These are phyloP conservation scores for Marvania coccoides DNA, from an alignment of 139 green algal genomes.

Conservation along the genomic window DNA sequence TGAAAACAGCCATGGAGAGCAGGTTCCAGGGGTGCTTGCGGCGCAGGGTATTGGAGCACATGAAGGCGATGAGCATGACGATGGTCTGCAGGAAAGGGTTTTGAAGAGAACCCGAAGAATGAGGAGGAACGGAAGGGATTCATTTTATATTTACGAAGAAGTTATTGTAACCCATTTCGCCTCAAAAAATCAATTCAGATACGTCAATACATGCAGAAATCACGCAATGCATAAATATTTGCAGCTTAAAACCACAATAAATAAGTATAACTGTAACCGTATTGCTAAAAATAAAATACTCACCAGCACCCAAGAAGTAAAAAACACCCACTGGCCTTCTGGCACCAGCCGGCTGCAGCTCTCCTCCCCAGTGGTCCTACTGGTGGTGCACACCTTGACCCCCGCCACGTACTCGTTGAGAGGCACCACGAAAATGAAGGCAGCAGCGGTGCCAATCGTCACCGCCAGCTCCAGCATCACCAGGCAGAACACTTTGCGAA, in stretches of 20 bases:
- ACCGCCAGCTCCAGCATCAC: constrained; percentile 41
- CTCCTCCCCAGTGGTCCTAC: not conserved
- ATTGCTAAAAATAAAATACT: too few relatives aligned
- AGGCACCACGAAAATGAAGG: constrained; percentile 38
- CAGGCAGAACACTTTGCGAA: constrained; percentile 48
- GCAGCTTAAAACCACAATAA: too few relatives aligned
- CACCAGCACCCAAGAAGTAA: constrained; percentile 2
- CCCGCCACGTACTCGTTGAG: constrained; percentile 33
- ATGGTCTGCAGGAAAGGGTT: constrained; percentile 6
- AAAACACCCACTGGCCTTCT: constrained; percentile 24
- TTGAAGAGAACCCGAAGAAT: too few relatives aligned
- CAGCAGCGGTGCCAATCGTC: constrained; percentile 34
- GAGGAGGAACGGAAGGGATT: too few relatives aligned
- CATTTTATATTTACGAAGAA: too few relatives aligned
- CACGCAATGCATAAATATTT: too few relatives aligned
- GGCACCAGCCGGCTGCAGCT: not conserved
- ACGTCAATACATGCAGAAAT: too few relatives aligned
- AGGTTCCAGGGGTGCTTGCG: constrained; percentile 42
- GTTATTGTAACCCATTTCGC: too few relatives aligned
- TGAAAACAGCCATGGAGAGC: constrained; percentile 41
- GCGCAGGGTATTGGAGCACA: constrained; percentile 16
- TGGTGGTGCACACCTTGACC: not conserved
- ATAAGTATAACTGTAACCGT: too few relatives aligned
- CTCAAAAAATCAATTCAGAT: too few relatives aligned
- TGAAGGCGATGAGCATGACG: constrained; percentile 5